Evolutionary conservation across 2,329 filamentous ascomycete genomes (phyloP).

Genomic region (Pseudogymnoascus sp.): DNA sequence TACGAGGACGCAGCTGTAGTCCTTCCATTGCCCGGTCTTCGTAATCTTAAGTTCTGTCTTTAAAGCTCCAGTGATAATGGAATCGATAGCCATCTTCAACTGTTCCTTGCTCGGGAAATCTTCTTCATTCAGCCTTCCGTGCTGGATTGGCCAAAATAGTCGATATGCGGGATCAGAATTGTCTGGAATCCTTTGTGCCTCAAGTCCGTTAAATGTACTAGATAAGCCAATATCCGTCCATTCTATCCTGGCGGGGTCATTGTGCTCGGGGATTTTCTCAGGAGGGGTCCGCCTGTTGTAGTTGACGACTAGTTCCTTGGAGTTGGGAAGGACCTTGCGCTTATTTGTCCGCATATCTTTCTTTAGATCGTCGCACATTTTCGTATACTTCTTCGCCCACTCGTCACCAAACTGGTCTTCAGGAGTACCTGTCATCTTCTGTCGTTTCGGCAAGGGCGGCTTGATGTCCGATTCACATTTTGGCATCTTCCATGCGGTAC

Average conservation of each 20-base stretch:
- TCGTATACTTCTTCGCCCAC: conserved; percentile 65
- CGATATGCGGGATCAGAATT: conserved; percentile 84
- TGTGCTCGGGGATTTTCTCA: conserved; percentile 87
- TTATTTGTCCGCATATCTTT: conserved; percentile 88
- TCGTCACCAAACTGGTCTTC: conserved; percentile 88
- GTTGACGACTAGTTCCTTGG: conserved; percentile 89
- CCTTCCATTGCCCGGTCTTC: conserved; percentile 71
- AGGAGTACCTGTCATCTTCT: conserved; percentile 46
- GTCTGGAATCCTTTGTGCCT: conserved; percentile 81
- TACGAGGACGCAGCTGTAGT: conserved; percentile 94
- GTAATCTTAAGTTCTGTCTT: conserved; percentile 74
- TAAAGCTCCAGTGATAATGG: conserved; percentile 79
- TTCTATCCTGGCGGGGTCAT: conserved; percentile 86
- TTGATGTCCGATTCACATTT: conserved; percentile 79
- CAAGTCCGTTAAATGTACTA: conserved; percentile 69
- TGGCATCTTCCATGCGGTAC: conserved; percentile 71
- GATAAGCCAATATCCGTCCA: conserved; percentile 75
- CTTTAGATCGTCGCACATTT: conserved; percentile 82
- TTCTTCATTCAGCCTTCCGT: conserved; percentile 83
- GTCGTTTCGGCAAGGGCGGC: conserved; percentile 67
- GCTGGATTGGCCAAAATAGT: conserved; percentile 82
- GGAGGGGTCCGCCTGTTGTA: conserved; percentile 81
- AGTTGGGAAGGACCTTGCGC: conserved; percentile 91
- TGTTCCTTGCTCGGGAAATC: conserved; percentile 77
- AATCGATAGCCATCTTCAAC: conserved; percentile 79